Percentiles rank a stretch among this genome's conserved stretches.
Conservation (phyloP, 2,329 filamentous ascomycete species). For the Cryphonectria japonica region DNA sequence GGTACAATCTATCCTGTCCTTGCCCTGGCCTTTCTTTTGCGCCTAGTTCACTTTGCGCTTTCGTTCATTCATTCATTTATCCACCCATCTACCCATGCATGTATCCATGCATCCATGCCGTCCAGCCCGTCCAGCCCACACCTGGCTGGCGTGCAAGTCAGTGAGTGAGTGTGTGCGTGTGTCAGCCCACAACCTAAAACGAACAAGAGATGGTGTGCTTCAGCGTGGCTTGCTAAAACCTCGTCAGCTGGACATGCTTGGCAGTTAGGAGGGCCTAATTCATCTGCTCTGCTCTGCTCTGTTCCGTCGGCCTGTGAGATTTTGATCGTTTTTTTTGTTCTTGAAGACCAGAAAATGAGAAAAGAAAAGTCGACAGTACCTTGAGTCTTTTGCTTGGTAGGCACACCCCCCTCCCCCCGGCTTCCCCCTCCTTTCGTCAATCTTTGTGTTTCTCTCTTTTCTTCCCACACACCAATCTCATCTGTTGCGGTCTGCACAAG, state of each 20-base stretch:
- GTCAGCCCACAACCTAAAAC: conserved; percentile 3
- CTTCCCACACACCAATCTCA: not conserved
- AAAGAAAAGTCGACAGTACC: not conserved
- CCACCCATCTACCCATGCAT: not conserved
- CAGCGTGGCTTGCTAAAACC: conserved; percentile 8
- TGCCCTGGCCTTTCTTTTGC: not conserved
- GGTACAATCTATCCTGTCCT: not conserved
- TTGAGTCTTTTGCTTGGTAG: not conserved
- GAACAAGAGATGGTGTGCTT: conserved; percentile 3
- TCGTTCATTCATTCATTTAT: not conserved
- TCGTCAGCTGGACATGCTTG: conserved; percentile 3
- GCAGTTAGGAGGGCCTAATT: not conserved
- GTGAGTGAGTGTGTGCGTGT: not conserved
- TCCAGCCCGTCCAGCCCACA: too few relatives aligned
- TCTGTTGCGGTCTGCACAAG: not conserved
- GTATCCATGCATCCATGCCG: not conserved
- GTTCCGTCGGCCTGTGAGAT: not conserved
- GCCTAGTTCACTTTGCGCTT: not conserved
- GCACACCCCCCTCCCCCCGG: not conserved
- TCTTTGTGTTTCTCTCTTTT: not conserved
- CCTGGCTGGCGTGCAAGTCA: not conserved
- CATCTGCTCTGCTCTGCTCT: not conserved
- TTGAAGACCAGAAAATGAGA: not conserved
- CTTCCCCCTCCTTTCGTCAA: too few relatives aligned
- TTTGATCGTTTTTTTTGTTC: not conserved